A percentile compares a stretch with the other conserved stretches of the same genome.
Conservation (phyloP, 2,329 filamentous ascomycete genomes). For the Verticillium longisporum region DNA sequence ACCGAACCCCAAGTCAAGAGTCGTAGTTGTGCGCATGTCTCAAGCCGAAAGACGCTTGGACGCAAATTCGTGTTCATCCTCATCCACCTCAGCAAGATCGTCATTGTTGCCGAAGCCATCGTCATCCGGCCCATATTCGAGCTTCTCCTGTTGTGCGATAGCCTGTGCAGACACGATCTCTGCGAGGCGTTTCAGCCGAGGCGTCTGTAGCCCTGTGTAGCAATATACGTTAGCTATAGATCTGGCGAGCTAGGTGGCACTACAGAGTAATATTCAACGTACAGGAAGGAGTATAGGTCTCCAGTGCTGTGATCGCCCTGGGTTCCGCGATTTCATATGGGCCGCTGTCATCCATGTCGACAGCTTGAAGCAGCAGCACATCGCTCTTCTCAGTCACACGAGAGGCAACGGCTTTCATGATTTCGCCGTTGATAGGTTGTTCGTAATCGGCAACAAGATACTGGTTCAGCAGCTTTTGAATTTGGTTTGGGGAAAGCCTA, state of each 20-base stretch:
- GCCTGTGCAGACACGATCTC: constrained; percentile 97
- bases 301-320: constrained; percentile 87
- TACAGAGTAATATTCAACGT: constrained; percentile 30
- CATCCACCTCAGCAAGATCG: constrained; percentile 45
- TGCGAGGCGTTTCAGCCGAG: constrained; percentile 88
- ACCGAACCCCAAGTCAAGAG: background rate
- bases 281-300: constrained; percentile 98
- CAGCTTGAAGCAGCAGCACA: constrained; percentile 83
- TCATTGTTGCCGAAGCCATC: constrained; percentile 41
- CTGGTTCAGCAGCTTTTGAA: constrained; percentile 97
- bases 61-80: constrained; percentile 12
- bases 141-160: constrained; percentile 87
- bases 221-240: constrained; percentile 19
- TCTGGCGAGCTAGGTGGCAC: constrained; percentile 2
- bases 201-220: constrained; percentile 80
- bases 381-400: constrained; percentile 98
- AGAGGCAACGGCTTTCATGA: constrained; percentile 98
- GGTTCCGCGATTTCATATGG: constrained; percentile 98
- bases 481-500: constrained; percentile 95
- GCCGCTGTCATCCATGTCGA: constrained; percentile 98
- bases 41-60: constrained; percentile 1
- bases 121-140: constrained; percentile 47
- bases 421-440: constrained; percentile 98
- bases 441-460: constrained; percentile 98
- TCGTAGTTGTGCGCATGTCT: background rate